These are phyloP conservation scores for Oryza australiensis DNA, from an alignment of 176 grass and related monocot species.

Conservation along the genomic window DNA sequence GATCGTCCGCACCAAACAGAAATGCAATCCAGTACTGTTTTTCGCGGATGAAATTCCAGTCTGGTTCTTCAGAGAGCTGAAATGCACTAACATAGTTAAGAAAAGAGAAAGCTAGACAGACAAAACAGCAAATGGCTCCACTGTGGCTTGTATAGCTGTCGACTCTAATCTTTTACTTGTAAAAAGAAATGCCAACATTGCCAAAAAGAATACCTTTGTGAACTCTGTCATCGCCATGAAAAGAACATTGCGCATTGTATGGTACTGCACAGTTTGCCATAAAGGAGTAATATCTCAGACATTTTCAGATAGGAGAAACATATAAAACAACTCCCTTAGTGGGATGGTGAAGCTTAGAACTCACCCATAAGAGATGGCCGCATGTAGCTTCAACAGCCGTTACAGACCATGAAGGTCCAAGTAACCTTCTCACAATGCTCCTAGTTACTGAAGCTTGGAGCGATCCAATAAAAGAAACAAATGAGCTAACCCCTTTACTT, in stretches of 20 bases:
- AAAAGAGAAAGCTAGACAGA: constrained; percentile 6
- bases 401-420: constrained; percentile 78
- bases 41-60: constrained; percentile 75
- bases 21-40: constrained; percentile 64
- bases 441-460: constrained; percentile 48
- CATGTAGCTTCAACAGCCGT: constrained; percentile 69
- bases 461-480: constrained; percentile 64
- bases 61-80: constrained; percentile 73
- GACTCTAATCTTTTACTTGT: background rate
- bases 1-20: constrained; percentile 80
- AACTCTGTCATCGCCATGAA: constrained; percentile 98
- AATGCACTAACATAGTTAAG: constrained; percentile 29
- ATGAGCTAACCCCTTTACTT: constrained; percentile 65
- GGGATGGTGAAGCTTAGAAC: constrained; percentile 21
- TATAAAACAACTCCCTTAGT: background rate
- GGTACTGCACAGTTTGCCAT: constrained; percentile 61
- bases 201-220: constrained; percentile 50
- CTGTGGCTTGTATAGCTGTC: background rate
- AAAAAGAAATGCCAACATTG: background rate
- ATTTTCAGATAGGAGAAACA: constrained; percentile 19
- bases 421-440: constrained; percentile 62
- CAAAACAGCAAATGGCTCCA: constrained; percentile 15
- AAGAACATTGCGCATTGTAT: constrained; percentile 83
- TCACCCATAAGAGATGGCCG: constrained; percentile 71
- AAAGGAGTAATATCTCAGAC: constrained; percentile 18